A percentile compares a stretch with the other conserved stretches of the same genome.
These are phyloP conservation scores for Neopestalotiopsis clavispora DNA, from an alignment of 2,329 filamentous ascomycete species.

Conservation along the genomic window DNA sequence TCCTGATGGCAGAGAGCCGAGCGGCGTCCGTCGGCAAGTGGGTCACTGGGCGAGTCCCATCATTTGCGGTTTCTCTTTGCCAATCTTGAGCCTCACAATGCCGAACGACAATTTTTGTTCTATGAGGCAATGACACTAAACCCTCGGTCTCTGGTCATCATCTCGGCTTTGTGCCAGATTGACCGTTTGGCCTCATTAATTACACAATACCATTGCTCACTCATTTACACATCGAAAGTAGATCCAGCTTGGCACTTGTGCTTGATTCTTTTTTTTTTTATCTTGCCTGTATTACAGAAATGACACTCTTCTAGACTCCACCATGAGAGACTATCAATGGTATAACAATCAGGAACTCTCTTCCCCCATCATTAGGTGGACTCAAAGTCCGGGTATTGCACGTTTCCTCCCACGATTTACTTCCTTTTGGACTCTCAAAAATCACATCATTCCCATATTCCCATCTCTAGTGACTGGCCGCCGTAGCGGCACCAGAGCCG, in stretches of 20 bases:
- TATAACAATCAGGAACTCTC: background rate
- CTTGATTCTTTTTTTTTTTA: background rate
- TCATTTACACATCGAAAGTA: background rate
- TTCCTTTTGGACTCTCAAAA: too few relatives aligned
- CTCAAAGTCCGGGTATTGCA: conserved; percentile 4
- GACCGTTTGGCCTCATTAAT: background rate
- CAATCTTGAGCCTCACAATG: conserved; percentile 7
- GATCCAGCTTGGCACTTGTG: background rate
- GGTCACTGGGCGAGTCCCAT: background rate
- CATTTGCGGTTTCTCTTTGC: background rate
- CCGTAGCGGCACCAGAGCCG: background rate
- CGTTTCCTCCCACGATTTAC: background rate
- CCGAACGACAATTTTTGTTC: background rate
- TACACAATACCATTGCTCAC: background rate
- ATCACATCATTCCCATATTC: background rate
- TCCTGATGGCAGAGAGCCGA: background rate
- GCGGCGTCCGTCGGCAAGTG: background rate
- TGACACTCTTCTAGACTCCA: background rate
- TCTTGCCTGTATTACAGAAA: background rate
- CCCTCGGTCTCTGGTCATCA: background rate
- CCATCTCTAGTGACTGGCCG: background rate
- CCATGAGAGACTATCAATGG: background rate
- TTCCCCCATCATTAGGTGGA: conserved; percentile 7
- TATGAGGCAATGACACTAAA: background rate
- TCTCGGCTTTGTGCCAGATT: background rate